Evolutionary conservation across 208 protist genomes (phyloP), one percentile per base, ranked within the genome.

Genomic region (Endotrypanum monterogeii): DNA sequence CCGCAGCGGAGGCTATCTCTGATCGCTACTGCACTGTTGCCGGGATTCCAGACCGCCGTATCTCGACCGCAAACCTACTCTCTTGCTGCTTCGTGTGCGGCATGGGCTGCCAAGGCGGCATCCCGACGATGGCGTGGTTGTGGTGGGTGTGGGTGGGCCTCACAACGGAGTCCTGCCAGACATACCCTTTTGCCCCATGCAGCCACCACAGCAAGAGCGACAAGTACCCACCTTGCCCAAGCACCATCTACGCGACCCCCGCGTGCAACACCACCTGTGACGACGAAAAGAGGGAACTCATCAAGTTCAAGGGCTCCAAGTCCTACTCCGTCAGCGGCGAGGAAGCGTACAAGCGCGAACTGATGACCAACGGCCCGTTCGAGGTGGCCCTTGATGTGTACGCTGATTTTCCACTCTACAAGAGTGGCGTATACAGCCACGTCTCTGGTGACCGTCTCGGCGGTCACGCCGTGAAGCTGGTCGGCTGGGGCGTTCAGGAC

Each of bases 341-440:
- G 79, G 82, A 88, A 35, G 73, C 62, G 23, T 96, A 95, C 79
- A 85, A 91, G 84, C 83, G 83, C 32, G 94, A 98, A 85, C 84
- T 98, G 73, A 89, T 91, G 82, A 79, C 83, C 28, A 79, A 89
- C 60, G 95, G 96, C 28, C 96, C 96, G 41, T 92, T 98, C 63
- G 90, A 96, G 84, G 89, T 85, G 32, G 87, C 93, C 54, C 92
- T 98, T 51, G 83, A 83, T 63, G 96, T 98, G 23, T 98, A 98
- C 84, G 72, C 76, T 50, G 96, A 98, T 71, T 98, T 98, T 73
- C 44, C 87, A 18, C 69, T 81, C n/a, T 98, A 98, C 87, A 94
- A 91, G 80, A 88, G 71, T 44, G 96, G 96, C 56, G 94, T 98
- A 44, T 98, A 98, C 89, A 74, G 75, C 39, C 90, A 98, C 86